Conservation (phyloP, 31 red algal species). For the Odonthalia washingtoniensis region DNA sequence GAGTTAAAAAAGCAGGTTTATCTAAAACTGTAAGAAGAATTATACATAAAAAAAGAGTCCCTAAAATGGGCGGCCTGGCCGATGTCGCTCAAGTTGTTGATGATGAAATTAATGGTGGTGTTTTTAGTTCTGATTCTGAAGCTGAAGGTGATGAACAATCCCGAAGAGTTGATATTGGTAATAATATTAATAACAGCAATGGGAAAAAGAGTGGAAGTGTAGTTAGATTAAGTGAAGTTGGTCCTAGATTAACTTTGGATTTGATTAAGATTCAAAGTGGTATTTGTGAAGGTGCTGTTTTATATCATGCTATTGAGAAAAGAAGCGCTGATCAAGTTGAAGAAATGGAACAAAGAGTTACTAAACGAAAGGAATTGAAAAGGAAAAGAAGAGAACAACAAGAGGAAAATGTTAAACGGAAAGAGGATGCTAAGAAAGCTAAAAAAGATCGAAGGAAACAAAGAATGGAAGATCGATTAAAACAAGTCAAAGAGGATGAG, state of each 20-base stretch:
- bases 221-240: constrained; percentile 85
- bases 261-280: constrained; percentile 84
- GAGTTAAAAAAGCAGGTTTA: constrained; percentile 71
- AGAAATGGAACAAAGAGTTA: constrained; percentile 29
- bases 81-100: constrained; percentile 88
- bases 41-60: constrained; percentile 64
- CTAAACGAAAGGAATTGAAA: constrained; percentile 41
- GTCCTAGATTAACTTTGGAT: constrained; percentile 77
- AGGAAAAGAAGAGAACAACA: constrained; percentile 73
- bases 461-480: constrained; percentile 25
- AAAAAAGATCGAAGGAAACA: constrained; percentile 60
- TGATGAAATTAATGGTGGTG: constrained; percentile 36
- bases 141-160: constrained; percentile 56
- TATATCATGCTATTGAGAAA: constrained; percentile 71
- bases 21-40: constrained; percentile 80
- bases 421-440: constrained; percentile 58
- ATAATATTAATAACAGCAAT: not conserved
- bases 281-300: constrained; percentile 76
- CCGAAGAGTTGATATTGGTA: constrained; percentile 26
- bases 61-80: constrained; percentile 52
- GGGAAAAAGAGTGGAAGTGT: constrained; percentile 31
- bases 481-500: not conserved
- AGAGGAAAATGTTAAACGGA: constrained; percentile 68
- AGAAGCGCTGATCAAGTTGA: constrained; percentile 53
- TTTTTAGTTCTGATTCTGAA: constrained; percentile 89